phyloP scores from a whole-genome alignment of 805 yeast genomes.

The Candida odintsovae region DNA sequence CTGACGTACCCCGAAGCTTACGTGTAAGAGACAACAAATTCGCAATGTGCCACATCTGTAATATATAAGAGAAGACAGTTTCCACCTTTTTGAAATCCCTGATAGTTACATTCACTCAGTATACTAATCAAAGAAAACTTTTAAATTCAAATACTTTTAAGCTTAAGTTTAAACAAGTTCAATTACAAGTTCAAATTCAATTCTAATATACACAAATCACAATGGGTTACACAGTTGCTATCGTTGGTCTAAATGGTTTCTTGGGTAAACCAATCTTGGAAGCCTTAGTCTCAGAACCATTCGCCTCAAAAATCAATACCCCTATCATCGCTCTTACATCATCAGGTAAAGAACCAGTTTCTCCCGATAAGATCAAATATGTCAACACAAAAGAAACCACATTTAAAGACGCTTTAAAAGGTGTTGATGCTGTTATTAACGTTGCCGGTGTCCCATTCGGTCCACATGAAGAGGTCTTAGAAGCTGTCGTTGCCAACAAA shows the following conservation, averaged over 20 bases:
- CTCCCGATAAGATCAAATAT: constrained; percentile 13
- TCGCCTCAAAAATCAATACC: constrained; percentile 33
- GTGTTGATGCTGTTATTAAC: constrained; percentile 44
- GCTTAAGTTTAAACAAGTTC: no score
- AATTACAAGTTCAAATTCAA: no score
- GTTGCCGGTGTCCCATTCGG: constrained; percentile 26
- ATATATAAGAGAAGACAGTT: background rate
- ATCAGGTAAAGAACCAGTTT: constrained; percentile 10
- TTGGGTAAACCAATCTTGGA: constrained; percentile 42
- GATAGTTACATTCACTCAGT: no score
- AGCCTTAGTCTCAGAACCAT: constrained; percentile 39
- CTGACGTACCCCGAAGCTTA: no score
- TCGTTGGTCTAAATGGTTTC: constrained; percentile 47
- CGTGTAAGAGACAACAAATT: no score
- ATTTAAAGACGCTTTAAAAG: constrained; percentile 34
- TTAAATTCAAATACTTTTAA: no score
- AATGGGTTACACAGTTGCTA: constrained; percentile 31
- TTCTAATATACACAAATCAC: no score
- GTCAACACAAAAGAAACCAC: constrained; percentile 8
- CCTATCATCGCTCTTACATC: constrained; percentile 47
- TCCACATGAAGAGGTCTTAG: constrained; percentile 30
- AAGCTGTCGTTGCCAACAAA: constrained; percentile 34
- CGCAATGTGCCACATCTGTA: no score
- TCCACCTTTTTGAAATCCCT: no score
- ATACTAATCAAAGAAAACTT: background rate